These are phyloP conservation scores for Phellopilus nigrolimitatus DNA, from an alignment of 1,284 basidiomycete genomes.

Conservation along the genomic window DNA sequence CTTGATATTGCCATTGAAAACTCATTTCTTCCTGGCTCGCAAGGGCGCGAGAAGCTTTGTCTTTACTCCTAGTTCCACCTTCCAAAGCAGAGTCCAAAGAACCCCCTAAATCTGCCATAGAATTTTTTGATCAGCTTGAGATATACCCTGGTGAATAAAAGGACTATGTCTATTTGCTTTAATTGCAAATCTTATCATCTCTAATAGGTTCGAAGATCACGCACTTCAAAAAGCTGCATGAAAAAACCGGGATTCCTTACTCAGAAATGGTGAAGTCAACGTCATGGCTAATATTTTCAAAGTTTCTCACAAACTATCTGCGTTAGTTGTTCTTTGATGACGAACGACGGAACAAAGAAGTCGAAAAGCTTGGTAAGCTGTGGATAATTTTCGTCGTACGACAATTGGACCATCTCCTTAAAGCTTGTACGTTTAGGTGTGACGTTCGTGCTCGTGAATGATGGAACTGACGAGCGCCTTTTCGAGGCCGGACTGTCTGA, in stretches of 20 bases:
- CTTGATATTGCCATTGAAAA: background rate
- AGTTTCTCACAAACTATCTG: constrained; percentile 8
- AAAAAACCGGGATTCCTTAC: constrained; percentile 77
- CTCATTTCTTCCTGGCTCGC: background rate
- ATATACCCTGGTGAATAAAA: constrained; percentile 68
- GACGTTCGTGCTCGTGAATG: constrained; percentile 56
- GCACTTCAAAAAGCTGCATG: constrained; percentile 75
- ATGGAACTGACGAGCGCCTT: constrained; percentile 46
- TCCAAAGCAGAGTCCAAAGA: constrained; percentile 34
- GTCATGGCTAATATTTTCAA: constrained; percentile 8
- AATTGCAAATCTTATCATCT: background rate
- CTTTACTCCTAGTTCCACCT: constrained; percentile 60
- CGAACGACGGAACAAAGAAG: constrained; percentile 72
- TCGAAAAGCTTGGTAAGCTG: constrained; percentile 57
- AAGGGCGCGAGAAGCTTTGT: constrained; percentile 74
- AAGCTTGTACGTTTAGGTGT: constrained; percentile 51
- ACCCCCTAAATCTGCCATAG: constrained; percentile 47
- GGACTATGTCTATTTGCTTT: background rate
- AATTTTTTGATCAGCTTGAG: constrained; percentile 76
- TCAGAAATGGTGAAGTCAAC: constrained; percentile 67
- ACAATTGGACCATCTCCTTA: constrained; percentile 16
- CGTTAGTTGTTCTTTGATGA: constrained; percentile 80
- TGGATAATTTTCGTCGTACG: constrained; percentile 20
- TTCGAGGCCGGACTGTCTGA: constrained; percentile 59
- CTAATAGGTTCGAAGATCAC: constrained; percentile 68